Conservation (phyloP, 1,139 yeast species). For the Protomyces inundatus region DNA sequence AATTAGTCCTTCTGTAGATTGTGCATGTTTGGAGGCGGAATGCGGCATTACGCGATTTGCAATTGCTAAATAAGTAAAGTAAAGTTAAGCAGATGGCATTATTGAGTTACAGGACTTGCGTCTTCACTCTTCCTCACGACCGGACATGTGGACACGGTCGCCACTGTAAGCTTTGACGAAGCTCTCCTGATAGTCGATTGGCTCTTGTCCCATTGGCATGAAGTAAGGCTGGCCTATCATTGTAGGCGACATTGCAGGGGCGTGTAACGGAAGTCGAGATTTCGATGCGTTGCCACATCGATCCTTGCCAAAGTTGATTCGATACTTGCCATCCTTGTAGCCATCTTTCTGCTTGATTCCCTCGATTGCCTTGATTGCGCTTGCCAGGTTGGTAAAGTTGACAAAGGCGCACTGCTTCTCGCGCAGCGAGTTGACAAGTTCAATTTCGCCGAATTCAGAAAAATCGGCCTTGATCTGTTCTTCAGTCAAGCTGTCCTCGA, state of each 20-base stretch:
- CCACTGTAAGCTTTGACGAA: background rate
- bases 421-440: conserved; percentile 78
- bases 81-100: no score
- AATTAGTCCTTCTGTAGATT: background rate
- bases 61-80: no score
- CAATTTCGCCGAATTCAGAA: conserved; percentile 81
- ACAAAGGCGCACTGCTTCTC: conserved; percentile 90
- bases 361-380: conserved; percentile 79
- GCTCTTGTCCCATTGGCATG: background rate
- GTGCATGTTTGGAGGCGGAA: background rate
- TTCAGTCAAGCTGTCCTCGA: conserved; percentile 53
- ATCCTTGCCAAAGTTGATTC: conserved; percentile 85
- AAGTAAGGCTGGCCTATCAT: background rate
- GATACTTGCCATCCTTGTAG: conserved; percentile 46
- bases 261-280: background rate
- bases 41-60: no score
- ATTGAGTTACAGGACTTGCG: no score
- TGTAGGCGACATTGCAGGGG: background rate
- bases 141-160: background rate
- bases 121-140: background rate
- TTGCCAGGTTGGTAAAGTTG: conserved; percentile 79
- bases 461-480: conserved; percentile 66
- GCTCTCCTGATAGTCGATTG: background rate
- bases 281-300: conserved; percentile 49
- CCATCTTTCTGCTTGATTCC: conserved; percentile 50